Percentiles rank a stretch among this genome's conserved stretches.
phyloP scores from a whole-genome alignment of 345 rosid species.

The Cardamine resedifolia region DNA sequence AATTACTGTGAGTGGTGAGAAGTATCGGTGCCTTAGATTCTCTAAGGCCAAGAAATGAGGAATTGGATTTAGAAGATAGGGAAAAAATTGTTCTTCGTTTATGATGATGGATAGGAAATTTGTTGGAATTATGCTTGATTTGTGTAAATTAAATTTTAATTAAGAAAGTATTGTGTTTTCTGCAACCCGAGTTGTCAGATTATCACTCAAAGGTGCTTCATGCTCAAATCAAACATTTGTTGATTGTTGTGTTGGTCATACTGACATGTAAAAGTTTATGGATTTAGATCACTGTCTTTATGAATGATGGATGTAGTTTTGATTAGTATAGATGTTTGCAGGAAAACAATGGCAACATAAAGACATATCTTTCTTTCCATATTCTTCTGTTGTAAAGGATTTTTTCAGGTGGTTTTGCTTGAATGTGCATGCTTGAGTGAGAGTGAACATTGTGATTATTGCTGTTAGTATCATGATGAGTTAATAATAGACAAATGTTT shows the following conservation, averaged over 20 bases:
- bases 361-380: background rate
- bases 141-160: conserved; percentile 16
- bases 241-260: conserved; percentile 2
- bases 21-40: conserved; percentile 87
- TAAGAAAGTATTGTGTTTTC: conserved; percentile 17
- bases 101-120: conserved; percentile 11
- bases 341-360: background rate
- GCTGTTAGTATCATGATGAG: conserved; percentile 1
- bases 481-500: background rate
- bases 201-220: conserved; percentile 8
- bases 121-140: conserved; percentile 1
- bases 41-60: conserved; percentile 87
- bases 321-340: background rate
- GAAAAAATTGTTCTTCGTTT: conserved; percentile 17
- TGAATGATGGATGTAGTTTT: conserved; percentile 1
- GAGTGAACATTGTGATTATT: background rate
- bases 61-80: background rate
- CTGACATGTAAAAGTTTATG: background rate
- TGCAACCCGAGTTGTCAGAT: background rate
- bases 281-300: background rate
- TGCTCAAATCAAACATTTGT: background rate
- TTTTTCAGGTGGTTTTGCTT: background rate
- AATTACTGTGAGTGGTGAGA: conserved; percentile 95
- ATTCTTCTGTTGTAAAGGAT: background rate
- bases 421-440: background rate